A percentile compares a stretch with the other conserved stretches of the same genome.
Conservation (phyloP, 2,329 filamentous ascomycete genomes). For the Phyllosticta citriasiana region DNA sequence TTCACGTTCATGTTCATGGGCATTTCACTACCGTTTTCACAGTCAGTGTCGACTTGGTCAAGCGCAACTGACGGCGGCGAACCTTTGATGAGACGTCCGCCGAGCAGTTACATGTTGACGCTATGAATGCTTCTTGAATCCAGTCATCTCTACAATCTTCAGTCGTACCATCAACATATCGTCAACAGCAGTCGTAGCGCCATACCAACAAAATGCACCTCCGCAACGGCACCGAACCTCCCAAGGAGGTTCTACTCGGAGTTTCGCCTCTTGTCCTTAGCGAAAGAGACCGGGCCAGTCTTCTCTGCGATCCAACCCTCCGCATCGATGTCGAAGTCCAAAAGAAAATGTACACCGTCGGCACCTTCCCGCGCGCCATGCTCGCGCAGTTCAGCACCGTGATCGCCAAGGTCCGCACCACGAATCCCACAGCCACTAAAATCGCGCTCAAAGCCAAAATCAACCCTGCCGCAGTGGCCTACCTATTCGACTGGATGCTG, state of each 20-base stretch:
- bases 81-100: too few species aligned
- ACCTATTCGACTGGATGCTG: neutral
- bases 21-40: too few species aligned
- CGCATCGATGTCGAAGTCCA: neutral
- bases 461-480: neutral
- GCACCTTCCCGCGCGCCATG: neutral
- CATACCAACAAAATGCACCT: neutral
- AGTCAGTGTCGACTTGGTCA: too few species aligned
- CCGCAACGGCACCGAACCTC: neutral
- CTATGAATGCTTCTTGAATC: too few species aligned
- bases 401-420: neutral
- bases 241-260: neutral
- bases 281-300: neutral
- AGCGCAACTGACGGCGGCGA: too few species aligned
- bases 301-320: neutral
- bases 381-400: neutral
- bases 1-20: too few species aligned
- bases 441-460: neutral
- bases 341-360: neutral
- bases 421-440: neutral
- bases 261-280: neutral
- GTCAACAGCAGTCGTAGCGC: neutral
- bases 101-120: too few species aligned
- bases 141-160: too few species aligned
- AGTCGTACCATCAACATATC: neutral